Base-by-base conservation (phyloP, 2,329 filamentous ascomycete species). In the Cladosporium sphaerospermum region DNA sequence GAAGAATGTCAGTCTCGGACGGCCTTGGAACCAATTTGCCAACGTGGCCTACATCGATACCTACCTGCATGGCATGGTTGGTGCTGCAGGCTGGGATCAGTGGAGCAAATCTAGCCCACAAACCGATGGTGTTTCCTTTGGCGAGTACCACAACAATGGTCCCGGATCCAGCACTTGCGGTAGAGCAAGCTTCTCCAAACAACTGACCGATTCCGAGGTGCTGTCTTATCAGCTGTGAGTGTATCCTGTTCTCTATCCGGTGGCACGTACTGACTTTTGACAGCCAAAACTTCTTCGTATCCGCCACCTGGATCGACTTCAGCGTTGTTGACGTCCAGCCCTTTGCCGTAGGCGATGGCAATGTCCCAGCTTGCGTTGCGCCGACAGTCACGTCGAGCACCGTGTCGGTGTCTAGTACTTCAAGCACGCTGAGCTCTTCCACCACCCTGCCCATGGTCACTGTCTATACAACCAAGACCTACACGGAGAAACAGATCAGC, bases 241-340 rank as follows among this genome's bases (percentile, higher is more conserved):
- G 2, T 10, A 36, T 45, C 32, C 10, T n/a, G 9, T 4, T 36
- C 9, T 36, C n/a, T 36, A 4, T 36, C 34, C 3, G 9, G 34
- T 34, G 34, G 9, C 10, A 9, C 34, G n/a, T 36, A 36, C 39
- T 50, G 13, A 50, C 16, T 14, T 11, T 14, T 13, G 2, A 9
- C n/a, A 50, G 47, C 1, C 60, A 64, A 6, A 69, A 62, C 54
- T 74, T 75, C 60, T 74, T 75, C 53, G 56, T 65, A 1, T 62
- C 63, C 1, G 73, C 67, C 1, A 64, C 66, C 6, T 75, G 71
- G 68, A 74, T 75, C 57, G 68, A 75, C 54, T 71, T 73, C 52
- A 67, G 68, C 2, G 64, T 67, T 36, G 61, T 74, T 13, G 61
- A 66, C 50, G 64, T 67, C 1, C 62, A 66, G 49, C 72, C 72